A percentile compares a stretch with the other conserved stretches of the same genome.
Evolutionary conservation across 1,139 yeast genomes (phyloP).

Genomic region (Debaryomycetaceae sp.): DNA sequence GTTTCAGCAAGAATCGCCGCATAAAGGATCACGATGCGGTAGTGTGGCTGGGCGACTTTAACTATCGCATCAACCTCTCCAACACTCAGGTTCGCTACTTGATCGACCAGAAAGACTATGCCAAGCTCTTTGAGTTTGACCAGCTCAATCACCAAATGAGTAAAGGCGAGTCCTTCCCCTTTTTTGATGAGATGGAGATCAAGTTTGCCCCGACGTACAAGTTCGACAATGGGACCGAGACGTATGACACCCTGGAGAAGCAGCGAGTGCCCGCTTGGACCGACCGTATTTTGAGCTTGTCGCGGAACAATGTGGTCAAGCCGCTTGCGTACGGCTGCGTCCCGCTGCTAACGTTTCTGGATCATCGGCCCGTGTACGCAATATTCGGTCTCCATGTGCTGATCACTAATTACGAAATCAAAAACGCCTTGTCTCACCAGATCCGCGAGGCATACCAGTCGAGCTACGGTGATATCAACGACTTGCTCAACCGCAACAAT

Average conservation of each 20-base stretch:
- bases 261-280: conserved; percentile 97
- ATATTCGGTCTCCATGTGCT: conserved; percentile 57
- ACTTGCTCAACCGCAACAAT: conserved; percentile 22
- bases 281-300: conserved; percentile 38
- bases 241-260: conserved; percentile 57
- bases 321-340: conserved; percentile 60
- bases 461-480: conserved; percentile 32
- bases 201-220: conserved; percentile 85
- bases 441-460: conserved; percentile 48
- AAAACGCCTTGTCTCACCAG: conserved; percentile 44
- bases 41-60: conserved; percentile 92
- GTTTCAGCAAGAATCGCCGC: conserved; percentile 38
- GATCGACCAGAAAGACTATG: conserved; percentile 39
- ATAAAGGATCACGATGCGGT: conserved; percentile 71
- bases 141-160: conserved; percentile 69
- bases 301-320: conserved; percentile 43
- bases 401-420: conserved; percentile 56
- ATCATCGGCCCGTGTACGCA: conserved; percentile 89
- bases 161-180: conserved; percentile 52
- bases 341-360: conserved; percentile 61
- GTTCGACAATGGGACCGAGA: conserved; percentile 83
- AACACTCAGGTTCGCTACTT: conserved; percentile 53
- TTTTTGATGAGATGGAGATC: conserved; percentile 68
- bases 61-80: conserved; percentile 64
- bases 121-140: conserved; percentile 54